A percentile compares a stretch with the other conserved stretches of the same genome.
Evolutionary conservation across 2,329 filamentous ascomycete species (phyloP).

Genomic region (Paracamarosporium sp.): DNA sequence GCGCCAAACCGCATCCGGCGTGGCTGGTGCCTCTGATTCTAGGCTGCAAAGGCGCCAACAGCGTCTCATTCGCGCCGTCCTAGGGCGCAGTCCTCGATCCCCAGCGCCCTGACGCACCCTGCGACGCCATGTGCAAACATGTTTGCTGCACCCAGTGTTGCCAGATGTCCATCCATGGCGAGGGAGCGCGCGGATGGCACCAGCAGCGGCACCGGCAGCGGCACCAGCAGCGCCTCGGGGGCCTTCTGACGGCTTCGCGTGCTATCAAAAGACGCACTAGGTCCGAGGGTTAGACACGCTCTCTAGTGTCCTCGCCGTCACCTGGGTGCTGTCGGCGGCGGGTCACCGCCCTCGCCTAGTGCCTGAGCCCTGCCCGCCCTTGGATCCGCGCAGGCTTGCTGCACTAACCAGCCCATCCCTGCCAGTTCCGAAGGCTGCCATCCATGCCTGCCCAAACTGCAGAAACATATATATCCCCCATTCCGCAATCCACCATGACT

Average conservation of each 20-base stretch:
- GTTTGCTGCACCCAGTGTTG: neutral
- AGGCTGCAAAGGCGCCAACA: conserved; percentile 1
- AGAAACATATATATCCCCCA: conserved; percentile 37
- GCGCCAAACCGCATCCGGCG: neutral
- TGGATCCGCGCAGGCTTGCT: conserved; percentile 18
- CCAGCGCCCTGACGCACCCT: neutral
- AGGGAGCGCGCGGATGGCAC: neutral
- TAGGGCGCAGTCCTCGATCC: neutral
- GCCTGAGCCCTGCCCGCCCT: conserved; percentile 16
- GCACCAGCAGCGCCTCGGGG: neutral
- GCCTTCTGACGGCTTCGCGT: conserved; percentile 3
- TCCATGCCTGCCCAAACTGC: conserved; percentile 24
- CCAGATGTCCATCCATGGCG: neutral
- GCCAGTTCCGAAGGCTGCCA: conserved; percentile 29
- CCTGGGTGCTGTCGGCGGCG: conserved; percentile 21
- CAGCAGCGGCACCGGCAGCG: neutral
- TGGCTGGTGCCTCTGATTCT: conserved; percentile 4
- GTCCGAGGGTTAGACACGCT: neutral
- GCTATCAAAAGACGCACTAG: neutral
- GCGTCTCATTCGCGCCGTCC: neutral
- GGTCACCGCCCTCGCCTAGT: conserved; percentile 40
- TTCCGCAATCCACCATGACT: conserved; percentile 31
- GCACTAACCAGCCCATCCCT: conserved; percentile 26
- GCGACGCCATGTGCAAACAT: neutral
- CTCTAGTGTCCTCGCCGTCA: too few species aligned